Evolutionary conservation across 345 rosid species (phyloP), one percentile per base, ranked within the genome.

Genomic region (Bruguiera sexangula): DNA sequence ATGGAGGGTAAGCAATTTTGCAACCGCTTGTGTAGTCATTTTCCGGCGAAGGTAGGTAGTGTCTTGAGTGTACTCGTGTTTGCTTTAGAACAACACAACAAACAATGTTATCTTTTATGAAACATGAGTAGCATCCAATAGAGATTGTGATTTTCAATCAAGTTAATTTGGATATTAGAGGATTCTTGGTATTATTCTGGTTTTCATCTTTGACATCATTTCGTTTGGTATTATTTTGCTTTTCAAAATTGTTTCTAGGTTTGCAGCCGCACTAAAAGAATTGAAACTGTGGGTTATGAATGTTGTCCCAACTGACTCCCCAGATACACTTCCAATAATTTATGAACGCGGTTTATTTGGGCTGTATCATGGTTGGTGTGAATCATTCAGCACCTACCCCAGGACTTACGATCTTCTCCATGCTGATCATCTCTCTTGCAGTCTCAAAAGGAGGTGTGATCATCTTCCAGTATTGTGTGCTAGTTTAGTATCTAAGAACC

Each of bases 281-380:
- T 34, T 89, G 76, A 75, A 90, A 56, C 52, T 90, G 54, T 93
- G 98, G 98, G 94, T 91, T 58, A 86, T 93, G 96, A 93, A 89
- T 61, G 88, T 91, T 13, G 91, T 93, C 65, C 88, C 91, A 18
- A 74, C 85, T 9, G 86, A 90, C 52, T 83, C 90, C 13, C 84
- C 91, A 0, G 95, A 91, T 77, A 93, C 98, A 24, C 89, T 93
- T 24, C 24, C 24, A 24, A 24, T 24, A 24, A 24, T 24, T 24
- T 24, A 24, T 31, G 97, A 93, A 76, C 93, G 96, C 22, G 98
- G 98, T 66, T 80, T 93, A 60, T 82, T 93, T 46, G 98, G 98
- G 43, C 82, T 91, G 70, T 87, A 90, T 79, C 98, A 93, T 74
- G 96, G 90, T 56, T 90, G 97, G 97, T 93, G 98, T 24, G 87